Evolutionary conservation across 495 filamentous ascomycete genomes (phyloP), one percentile per base, ranked within the genome.

Genomic region (Platismatia glauca): DNA sequence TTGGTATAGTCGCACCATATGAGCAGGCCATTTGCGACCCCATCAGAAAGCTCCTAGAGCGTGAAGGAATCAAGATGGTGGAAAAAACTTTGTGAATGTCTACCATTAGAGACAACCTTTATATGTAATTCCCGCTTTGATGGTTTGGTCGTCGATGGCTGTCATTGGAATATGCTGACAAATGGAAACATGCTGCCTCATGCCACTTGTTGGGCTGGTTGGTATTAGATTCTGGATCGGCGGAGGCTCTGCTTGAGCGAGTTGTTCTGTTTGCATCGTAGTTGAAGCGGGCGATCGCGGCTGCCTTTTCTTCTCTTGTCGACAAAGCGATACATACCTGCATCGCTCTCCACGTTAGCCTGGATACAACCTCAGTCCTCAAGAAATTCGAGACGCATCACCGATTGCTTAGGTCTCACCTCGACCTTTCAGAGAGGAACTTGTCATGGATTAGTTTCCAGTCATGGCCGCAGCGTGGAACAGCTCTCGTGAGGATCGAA

Each of bases 31-130:
- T 70, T 11, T 70, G 68, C 55, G 65, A 70, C 37, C 61, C 68
- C 22, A 67, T 70, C 35, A 58, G 68, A 39, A 43, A 64, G 16
- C 39, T 58, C 5, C 7, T 67, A 58, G 67, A 69, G 35, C 38
- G 62, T 8, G 82, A 79, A 12, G 75, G 73, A 44, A 76, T 84
- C 58, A 66, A 70, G 63, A 69, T 83, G 29, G 64, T 69, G 11
- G 71, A 75, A 58, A 66, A 71, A 57, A 68, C 69, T 20, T 29
- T 72, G 24, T 24, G 62, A 34, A 64, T 61, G 15, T 44, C 34
- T 44, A 76, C 77, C 29, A 39, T 12, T 39, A 39, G 38, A 2
- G 38, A 13, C 15, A 39, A 13, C n/a, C n/a, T n/a, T n/a, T n/a
- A n/a, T n/a, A n/a, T n/a, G n/a, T n/a, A n/a, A n/a, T n/a, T n/a